These are phyloP conservation scores for Candida loeiensis DNA, from an alignment of 805 yeast species.

Conservation along the genomic window DNA sequence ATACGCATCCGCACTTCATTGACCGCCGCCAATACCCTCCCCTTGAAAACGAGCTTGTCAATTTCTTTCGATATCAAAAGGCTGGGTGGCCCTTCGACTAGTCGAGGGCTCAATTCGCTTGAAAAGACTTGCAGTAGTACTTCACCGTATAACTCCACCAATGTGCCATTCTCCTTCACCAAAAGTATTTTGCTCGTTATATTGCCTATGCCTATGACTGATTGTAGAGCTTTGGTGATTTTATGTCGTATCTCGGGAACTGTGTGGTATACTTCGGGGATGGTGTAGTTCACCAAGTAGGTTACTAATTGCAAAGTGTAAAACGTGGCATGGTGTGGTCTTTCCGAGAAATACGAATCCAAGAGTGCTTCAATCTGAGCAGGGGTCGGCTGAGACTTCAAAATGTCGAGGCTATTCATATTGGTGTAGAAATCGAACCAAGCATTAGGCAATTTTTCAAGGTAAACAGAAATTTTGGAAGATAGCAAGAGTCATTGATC, in stretches of 20 bases:
- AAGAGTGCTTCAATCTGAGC: constrained; percentile 11
- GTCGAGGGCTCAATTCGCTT: constrained; percentile 13
- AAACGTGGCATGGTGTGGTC: not conserved
- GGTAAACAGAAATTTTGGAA: no score
- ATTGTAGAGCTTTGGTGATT: constrained; percentile 16
- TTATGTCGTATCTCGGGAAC: constrained; percentile 14
- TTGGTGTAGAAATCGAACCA: not conserved
- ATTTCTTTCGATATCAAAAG: constrained; percentile 25
- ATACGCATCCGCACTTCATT: constrained; percentile 20
- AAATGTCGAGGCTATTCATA: constrained; percentile 11
- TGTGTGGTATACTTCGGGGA: constrained; percentile 28
- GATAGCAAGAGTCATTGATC: no score
- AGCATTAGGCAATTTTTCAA: not conserved
- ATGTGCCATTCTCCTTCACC: constrained; percentile 1
- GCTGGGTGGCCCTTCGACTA: constrained; percentile 7
- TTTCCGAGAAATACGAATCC: not conserved
- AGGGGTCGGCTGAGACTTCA: constrained; percentile 13
- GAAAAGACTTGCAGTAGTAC: constrained; percentile 16
- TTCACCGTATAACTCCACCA: constrained; percentile 11
- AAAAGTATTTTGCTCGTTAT: constrained; percentile 18
- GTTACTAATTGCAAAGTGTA: constrained; percentile 16
- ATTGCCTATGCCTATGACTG: constrained; percentile 32
- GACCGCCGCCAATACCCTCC: constrained; percentile 23
- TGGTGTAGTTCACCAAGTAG: constrained; percentile 27
- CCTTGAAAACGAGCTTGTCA: constrained; percentile 38